Base-by-base conservation (phyloP, 305 asterid species). In the Rubia occidens region DNA sequence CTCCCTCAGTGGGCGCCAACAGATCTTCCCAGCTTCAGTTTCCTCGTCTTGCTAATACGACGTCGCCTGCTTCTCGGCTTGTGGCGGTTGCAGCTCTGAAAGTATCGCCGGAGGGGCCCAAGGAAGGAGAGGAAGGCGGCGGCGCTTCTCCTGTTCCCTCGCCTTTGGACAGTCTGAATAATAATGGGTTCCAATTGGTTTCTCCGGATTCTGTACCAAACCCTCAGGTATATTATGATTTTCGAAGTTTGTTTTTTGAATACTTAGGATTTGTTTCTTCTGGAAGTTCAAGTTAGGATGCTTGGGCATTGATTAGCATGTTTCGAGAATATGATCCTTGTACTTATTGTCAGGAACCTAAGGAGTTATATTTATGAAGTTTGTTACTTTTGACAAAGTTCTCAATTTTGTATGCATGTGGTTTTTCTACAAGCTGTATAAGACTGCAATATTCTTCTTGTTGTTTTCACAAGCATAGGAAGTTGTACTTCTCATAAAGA, bases 151-250 rank as follows among this genome's bases (percentile, higher is more conserved):
- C 68, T 42, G 5, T 24, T 40, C 77, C 42, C 2, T 14, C 43
- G 35, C 64, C 64, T 8, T 66, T 78, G 76, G 75, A 69, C 40
- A 70, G 55, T 72, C 81, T 70, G 21, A 78, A 76, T 49, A 78
- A 77, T 58, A 77, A 75, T 54, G 89, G 68, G 53, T 61, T 72
- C 70, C 73, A 79, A 42, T 77, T 82, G 39, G 79, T 66, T 71
- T 74, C 85, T 53, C 89, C 76, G 32, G 85, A 79, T 24, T 42
- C 78, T 66, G 40, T 72, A 43, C 55, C 84, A 68, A 37, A 54
- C 54, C 54, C 88, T 69, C 86, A 77, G 91, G 97, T 91, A 83
- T 43, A 2, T 45, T 45, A 24, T 15, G 3, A 2, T 9, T 5
- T 15, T 51, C 5, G 24, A 51, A 51, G 56, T 51, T 15, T 51